phyloP scores from a whole-genome alignment of 805 yeast species.

The Pachysolen tannophilus region DNA sequence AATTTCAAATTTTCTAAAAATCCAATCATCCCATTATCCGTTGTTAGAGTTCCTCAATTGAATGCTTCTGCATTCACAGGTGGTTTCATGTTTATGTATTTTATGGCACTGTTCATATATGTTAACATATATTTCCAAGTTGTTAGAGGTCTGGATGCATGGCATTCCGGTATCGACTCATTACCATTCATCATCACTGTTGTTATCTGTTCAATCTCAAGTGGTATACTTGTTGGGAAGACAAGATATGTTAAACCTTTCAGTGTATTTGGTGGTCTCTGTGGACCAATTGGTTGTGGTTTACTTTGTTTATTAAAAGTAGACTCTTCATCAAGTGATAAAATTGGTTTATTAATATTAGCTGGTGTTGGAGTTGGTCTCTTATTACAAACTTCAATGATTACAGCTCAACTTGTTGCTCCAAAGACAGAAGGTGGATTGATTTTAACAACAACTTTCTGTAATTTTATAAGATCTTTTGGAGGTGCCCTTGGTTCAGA shows the following conservation, averaged over 20 bases:
- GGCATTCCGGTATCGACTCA: conserved; percentile 36
- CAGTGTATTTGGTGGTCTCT: conserved; percentile 24
- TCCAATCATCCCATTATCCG: conserved; percentile 39
- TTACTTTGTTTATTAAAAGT: conserved; percentile 30
- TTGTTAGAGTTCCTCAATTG: conserved; percentile 29
- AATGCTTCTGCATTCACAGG: conserved; percentile 29
- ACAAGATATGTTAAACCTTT: conserved; percentile 34
- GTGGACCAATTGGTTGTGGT: conserved; percentile 38
- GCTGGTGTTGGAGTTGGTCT: conserved; percentile 42
- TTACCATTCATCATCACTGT: conserved; percentile 35
- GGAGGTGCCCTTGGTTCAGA: conserved; percentile 38
- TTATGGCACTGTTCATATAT: conserved; percentile 29
- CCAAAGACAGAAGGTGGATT: conserved; percentile 44
- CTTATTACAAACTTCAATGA: conserved; percentile 34
- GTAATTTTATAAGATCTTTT: conserved; percentile 35
- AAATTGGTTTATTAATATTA: conserved; percentile 38
- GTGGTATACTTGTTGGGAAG: conserved; percentile 31
- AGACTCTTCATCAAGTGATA: conserved; percentile 25
- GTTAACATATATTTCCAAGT: conserved; percentile 43
- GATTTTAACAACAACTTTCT: conserved; percentile 37
- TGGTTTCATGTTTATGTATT: conserved; percentile 28
- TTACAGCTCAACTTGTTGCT: conserved; percentile 39
- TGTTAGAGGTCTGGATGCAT: conserved; percentile 30
- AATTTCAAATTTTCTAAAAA: conserved; percentile 32
- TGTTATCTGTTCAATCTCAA: conserved; percentile 25